Base-by-base conservation (phyloP, 225 moss, liverwort and hornwort genomes). In the Marchantia polymorpha region DNA sequence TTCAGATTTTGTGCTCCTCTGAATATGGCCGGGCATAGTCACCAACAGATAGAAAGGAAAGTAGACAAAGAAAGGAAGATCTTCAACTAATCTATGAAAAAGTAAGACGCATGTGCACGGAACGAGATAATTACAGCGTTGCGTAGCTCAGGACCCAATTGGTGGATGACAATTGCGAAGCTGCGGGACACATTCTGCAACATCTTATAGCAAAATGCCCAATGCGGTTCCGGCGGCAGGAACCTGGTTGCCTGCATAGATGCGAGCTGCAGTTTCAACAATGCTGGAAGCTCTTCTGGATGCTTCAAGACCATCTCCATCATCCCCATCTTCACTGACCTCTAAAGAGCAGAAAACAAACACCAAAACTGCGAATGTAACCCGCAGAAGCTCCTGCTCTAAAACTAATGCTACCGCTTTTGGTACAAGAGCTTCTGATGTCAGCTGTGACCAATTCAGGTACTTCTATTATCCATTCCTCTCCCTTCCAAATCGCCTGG, bases 161-260 rank as follows among this genome's bases (percentile, higher is more conserved):
- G 97, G 83, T 97, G 94, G 63, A 94, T 97, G 25, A 97, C 97
- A 73, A 97, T 90, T 61, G 97, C 91, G 81, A 97, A 97, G 76
- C 94, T 94, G 69, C 97, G 94, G 7, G 97, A 97, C 64, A 97
- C 97, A 69, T 80, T 92, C 73, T 89, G 92, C 78, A 97, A 82
- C 90, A 90, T 73, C 70, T 76, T 85, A 74, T 92, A 97, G 83
- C 97, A 97, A 71, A 97, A 94, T 67, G 91, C 92, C 82, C 94
- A 86, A 70, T 94, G 90, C n/a, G 87, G 77, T 75, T 97, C 97
- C 20, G 84, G 51, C 16, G 97, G 97, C 75, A 92, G 85, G 17
- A 91, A 91, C 52, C 92, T 88, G 31, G 64, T 78, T 52, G 93
- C 93, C 81, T 87, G 93, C 86, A 89, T 84, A 54, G 94, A 83